Evolutionary conservation across 1,284 basidiomycete species (phyloP), one percentile per base, ranked within the genome.

Genomic region (Trichosporon inkin): DNA sequence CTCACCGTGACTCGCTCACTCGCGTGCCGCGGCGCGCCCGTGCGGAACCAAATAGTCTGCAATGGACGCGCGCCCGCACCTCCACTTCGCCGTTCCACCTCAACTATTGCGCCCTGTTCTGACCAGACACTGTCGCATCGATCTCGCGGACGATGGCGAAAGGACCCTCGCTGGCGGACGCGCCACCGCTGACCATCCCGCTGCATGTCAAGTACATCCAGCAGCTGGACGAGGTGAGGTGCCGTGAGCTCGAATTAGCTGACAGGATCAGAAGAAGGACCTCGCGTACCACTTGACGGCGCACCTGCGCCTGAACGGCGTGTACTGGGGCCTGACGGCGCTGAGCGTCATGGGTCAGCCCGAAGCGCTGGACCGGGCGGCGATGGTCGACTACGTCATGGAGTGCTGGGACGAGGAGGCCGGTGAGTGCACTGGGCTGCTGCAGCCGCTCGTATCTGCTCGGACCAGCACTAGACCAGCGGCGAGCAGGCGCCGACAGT

Each of bases 271-370:
- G 90, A 88, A 84, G 76, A 87, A 88, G 64, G 90, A 92, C 67
- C 82, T 95, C n/a, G 82, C 85, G 0, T 99, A 97, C 80, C 91
- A 98, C 76, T 82, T 95, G 47, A 96, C 94, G 0, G 84, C 92
- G 8, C 95, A 99, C 78, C 83, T 99, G 8, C 90, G 95, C 10
- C 82, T 98, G 79, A 99, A 98, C 75, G 95, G 93, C 10, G 83
- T 98, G 16, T 99, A 98, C 78, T 99, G 95, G 95, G 95, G 92
- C 10, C 81, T 95, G 24, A 91, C 89, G 0, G 92, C 95, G 0
- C 80, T 96, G 3, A 88, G 84, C 53, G 82, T 93, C 32, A 88
- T 99, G 85, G 84, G 83, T 0, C 84, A 83, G 24, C 81, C 85
- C 49, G 87, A 93, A 53, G 90, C 89, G 0, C 79, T 99, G 19